Evolutionary conservation across 345 rosid genomes (phyloP).

Genomic region (Lepidium aucheri): DNA sequence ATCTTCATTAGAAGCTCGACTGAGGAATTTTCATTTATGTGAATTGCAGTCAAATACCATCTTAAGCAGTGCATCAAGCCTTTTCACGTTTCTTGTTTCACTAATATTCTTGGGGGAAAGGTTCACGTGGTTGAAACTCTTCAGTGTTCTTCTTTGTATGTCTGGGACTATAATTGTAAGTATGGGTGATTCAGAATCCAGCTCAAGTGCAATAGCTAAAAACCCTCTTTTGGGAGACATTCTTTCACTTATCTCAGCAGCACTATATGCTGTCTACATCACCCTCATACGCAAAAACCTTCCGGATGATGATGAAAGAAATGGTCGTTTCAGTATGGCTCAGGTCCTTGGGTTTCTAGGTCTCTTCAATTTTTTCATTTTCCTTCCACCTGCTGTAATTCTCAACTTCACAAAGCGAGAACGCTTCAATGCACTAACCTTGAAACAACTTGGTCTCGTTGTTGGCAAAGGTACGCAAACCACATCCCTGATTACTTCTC

Average conservation of each 20-base stretch:
- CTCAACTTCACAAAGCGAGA: slow-evolving; percentile 65
- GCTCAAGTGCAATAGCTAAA: slow-evolving; percentile 38
- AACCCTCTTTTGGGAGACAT: slow-evolving; percentile 75
- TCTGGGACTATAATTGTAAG: slow-evolving; percentile 83
- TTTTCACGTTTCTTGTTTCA: slow-evolving; percentile 83
- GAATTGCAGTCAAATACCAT: slow-evolving; percentile 82
- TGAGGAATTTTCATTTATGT: slow-evolving; percentile 3
- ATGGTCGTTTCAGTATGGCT: slow-evolving; percentile 78
- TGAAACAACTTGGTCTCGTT: slow-evolving; percentile 66
- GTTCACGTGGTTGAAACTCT: slow-evolving; percentile 84
- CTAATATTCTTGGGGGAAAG: slow-evolving; percentile 68
- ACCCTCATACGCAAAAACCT: slow-evolving; percentile 81
- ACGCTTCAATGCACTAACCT: slow-evolving; percentile 47
- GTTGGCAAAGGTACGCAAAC: slow-evolving; percentile 68
- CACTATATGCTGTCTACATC: slow-evolving; percentile 65
- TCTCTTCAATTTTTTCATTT: slow-evolving; percentile 67
- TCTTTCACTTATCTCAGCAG: slow-evolving; percentile 75
- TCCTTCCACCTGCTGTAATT: slow-evolving; percentile 68
- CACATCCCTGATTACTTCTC: background rate
- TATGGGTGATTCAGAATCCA: slow-evolving; percentile 62
- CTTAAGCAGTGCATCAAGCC: slow-evolving; percentile 85
- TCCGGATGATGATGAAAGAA: slow-evolving; percentile 76
- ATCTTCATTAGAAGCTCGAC: background rate
- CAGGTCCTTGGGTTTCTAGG: slow-evolving; percentile 86
- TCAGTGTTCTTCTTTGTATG: slow-evolving; percentile 93